Evolutionary conservation across 129 eudicot genomes (phyloP).

Genomic region (Chrysanthemum makinoi): DNA sequence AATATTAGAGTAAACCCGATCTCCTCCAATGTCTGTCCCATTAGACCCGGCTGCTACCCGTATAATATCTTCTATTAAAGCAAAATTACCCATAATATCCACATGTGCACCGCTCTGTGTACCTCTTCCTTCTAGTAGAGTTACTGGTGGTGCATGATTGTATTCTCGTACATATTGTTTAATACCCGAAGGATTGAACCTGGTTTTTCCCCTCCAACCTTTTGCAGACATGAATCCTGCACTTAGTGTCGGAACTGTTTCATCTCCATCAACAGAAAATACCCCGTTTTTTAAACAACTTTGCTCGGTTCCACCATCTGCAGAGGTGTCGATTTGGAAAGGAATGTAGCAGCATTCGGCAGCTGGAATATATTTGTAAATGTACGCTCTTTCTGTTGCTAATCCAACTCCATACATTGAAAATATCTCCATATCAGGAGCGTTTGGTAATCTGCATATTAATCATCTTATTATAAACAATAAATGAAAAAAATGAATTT

Average conservation of each 20-base stretch:
- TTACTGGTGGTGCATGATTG: constrained; percentile 74
- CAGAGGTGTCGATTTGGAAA: constrained; percentile 72
- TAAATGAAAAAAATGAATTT: no score
- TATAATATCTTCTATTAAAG: constrained; percentile 74
- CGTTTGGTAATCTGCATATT: constrained; percentile 53
- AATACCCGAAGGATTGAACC: constrained; percentile 76
- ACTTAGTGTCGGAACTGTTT: constrained; percentile 80
- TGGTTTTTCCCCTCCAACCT: constrained; percentile 75
- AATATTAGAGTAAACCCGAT: constrained; percentile 68
- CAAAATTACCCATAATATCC: constrained; percentile 87
- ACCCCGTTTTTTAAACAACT: constrained; percentile 74
- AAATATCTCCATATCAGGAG: constrained; percentile 79
- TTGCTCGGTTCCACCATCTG: constrained; percentile 48
- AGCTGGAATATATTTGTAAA: constrained; percentile 61
- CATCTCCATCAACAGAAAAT: constrained; percentile 74
- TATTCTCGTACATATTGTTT: constrained; percentile 63
- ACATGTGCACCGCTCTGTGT: constrained; percentile 93
- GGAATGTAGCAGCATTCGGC: constrained; percentile 67
- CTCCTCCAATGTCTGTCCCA: constrained; percentile 87
- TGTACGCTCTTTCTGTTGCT: constrained; percentile 79
- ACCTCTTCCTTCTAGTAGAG: constrained; percentile 80
- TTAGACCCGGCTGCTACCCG: constrained; percentile 81
- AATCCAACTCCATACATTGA: constrained; percentile 88
- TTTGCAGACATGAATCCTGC: constrained; percentile 84
- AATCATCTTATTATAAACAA: no score